Conservation (phyloP, 148 eudicot genomes). For the Rhododendron williamsianum region DNA sequence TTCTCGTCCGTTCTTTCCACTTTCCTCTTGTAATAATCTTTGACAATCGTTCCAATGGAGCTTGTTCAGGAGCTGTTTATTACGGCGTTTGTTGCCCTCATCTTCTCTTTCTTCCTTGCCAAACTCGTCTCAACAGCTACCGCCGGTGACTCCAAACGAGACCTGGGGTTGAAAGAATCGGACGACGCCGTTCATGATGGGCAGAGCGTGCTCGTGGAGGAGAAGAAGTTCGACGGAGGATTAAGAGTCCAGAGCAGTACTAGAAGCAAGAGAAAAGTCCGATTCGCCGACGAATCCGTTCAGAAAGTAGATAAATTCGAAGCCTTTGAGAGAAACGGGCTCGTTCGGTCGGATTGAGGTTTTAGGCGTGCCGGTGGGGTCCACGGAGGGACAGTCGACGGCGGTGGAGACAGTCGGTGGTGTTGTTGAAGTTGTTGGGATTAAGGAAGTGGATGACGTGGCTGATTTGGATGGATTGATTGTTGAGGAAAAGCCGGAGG, state of each 20-base stretch:
- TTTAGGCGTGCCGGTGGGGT: not conserved
- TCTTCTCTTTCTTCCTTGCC: constrained; percentile 27
- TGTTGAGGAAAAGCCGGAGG: not conserved
- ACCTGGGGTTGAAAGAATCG: not conserved
- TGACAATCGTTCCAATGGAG: constrained; percentile 26
- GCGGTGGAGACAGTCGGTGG: not conserved
- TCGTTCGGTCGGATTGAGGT: not conserved
- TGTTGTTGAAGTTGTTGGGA: not conserved
- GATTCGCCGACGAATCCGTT: constrained; percentile 27
- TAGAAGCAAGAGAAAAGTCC: constrained; percentile 27
- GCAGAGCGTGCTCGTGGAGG: not conserved
- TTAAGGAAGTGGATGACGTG: not conserved
- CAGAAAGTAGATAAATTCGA: constrained; percentile 6
- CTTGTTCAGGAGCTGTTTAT: constrained; percentile 25
- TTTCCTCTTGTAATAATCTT: not conserved
- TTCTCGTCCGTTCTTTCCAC: not conserved
- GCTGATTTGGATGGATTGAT: not conserved
- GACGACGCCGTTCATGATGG: not conserved
- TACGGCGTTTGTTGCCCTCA: constrained; percentile 26
- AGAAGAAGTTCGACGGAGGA: constrained; percentile 15
- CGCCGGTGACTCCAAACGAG: not conserved
- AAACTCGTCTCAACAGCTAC: constrained; percentile 28
- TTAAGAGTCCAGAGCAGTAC: constrained; percentile 18
- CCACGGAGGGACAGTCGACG: not conserved
- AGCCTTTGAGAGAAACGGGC: not conserved